Evolutionary conservation across 2,329 filamentous ascomycete genomes (phyloP), one percentile per base, ranked within the genome.

Genomic region (Botryotinia narcissicola): DNA sequence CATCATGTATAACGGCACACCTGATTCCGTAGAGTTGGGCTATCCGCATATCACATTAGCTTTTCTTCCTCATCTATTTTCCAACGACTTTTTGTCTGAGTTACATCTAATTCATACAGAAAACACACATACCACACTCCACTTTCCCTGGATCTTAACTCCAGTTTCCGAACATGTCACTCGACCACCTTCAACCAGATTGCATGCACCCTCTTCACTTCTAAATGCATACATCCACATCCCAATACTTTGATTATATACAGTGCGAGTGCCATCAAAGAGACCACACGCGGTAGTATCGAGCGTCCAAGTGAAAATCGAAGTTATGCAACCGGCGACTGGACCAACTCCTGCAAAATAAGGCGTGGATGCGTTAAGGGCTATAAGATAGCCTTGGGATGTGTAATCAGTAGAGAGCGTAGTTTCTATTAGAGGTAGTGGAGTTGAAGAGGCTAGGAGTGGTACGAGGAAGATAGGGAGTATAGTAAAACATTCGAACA

Each of bases 141-240:
- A 72, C 10, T 32, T 57, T 22, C 70, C 60, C 25, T 14, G 18
- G 16, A 29, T 42, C 20, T 22, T 7, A 32, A 66, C 14, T 2
- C 8, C n/a, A 7, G 18, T 35, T 12, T 25, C 22, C 20, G 44
- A 63, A 29, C 70, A 72, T n/a, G 46, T 64, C 9, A 72, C 70
- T 5, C 61, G 32, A 9, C 70, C 60, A n/a, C 70, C 70, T 8
- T 57, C 46, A 40, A 37, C 37, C 8, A 67, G 7, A 4, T 46
- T 46, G 29, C 70, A 72, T 4, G 18, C 0, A 4, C 70, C 70
- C 18, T 18, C 7, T 10, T 35, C 18, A 25, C 29, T 71, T 22
- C 7, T n/a, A 57, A 71, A 71, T 32, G 20, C 46, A 57, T 71
- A 71, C 70, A 64, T 71, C 40, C 46, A 71, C 70, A 71, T 71